phyloP scores from a whole-genome alignment of 2,329 filamentous ascomycete species.

The Fusarium oxysporum region DNA sequence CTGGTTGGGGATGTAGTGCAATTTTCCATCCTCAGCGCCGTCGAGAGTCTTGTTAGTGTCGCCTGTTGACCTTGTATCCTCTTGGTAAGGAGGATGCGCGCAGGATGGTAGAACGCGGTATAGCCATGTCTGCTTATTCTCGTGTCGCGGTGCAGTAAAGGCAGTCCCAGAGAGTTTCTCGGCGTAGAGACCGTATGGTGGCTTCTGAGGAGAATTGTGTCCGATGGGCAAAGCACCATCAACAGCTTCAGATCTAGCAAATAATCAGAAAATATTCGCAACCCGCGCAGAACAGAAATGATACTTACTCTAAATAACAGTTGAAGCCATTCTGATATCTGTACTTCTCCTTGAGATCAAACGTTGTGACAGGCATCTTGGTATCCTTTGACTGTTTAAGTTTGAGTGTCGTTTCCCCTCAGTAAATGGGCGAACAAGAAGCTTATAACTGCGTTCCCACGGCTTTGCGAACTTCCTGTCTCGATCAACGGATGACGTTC shows the following conservation, averaged over 20 bases:
- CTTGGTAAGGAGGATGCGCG: slow-evolving; percentile 67
- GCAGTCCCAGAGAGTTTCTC: slow-evolving; percentile 81
- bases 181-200: slow-evolving; percentile 81
- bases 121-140: slow-evolving; percentile 79
- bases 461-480: slow-evolving; percentile 25
- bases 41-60: slow-evolving; percentile 44
- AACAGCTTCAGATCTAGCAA: slow-evolving; percentile 77
- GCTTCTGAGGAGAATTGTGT: slow-evolving; percentile 85
- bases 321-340: slow-evolving; percentile 83
- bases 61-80: slow-evolving; percentile 51
- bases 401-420: neutral
- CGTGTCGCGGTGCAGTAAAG: slow-evolving; percentile 75
- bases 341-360: slow-evolving; percentile 69
- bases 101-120: slow-evolving; percentile 76
- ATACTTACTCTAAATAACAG: slow-evolving; percentile 77
- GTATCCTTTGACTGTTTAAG: neutral
- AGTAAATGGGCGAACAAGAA: slow-evolving; percentile 25
- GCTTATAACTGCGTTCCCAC: slow-evolving; percentile 38
- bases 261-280: slow-evolving; percentile 1
- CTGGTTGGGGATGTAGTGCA: slow-evolving; percentile 73
- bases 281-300: neutral
- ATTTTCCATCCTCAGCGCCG: slow-evolving; percentile 36
- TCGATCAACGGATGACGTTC: slow-evolving; percentile 38
- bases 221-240: slow-evolving; percentile 78
- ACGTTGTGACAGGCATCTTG: slow-evolving; percentile 63